Evolutionary conservation across 2,329 filamentous ascomycete species (phyloP).

Genomic region (Ilyonectria destructans): DNA sequence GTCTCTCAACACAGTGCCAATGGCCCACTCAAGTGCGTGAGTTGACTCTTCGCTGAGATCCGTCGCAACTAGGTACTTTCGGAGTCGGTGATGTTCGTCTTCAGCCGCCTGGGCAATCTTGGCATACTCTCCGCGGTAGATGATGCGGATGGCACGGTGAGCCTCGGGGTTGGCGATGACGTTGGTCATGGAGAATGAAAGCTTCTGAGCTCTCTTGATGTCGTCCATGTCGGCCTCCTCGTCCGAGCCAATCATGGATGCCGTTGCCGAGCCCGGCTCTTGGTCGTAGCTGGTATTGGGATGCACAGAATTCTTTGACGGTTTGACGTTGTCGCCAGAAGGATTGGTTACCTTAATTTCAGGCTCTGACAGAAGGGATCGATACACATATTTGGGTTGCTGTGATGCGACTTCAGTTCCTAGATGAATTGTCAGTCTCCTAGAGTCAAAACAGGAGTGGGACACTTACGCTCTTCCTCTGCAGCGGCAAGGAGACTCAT

Average conservation of each 20-base stretch:
- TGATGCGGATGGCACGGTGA: constrained; percentile 88
- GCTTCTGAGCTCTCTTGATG: constrained; percentile 88
- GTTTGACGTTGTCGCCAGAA: constrained; percentile 72
- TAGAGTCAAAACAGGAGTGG: neutral
- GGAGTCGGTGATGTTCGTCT: constrained; percentile 82
- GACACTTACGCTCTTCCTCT: constrained; percentile 82
- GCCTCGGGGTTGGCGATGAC: constrained; percentile 83
- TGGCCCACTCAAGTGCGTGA: constrained; percentile 97
- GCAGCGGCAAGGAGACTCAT: constrained; percentile 80
- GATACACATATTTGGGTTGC: constrained; percentile 69
- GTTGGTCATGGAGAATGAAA: constrained; percentile 85
- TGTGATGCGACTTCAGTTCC: constrained; percentile 69
- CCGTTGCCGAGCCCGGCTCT: constrained; percentile 69
- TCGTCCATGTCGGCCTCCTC: constrained; percentile 88
- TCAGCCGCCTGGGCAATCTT: constrained; percentile 84
- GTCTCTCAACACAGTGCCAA: constrained; percentile 93
- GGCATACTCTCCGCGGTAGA: constrained; percentile 89
- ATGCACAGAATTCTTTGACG: constrained; percentile 76
- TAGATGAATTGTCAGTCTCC: constrained; percentile 43
- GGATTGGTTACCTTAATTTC: constrained; percentile 77
- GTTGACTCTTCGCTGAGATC: constrained; percentile 95
- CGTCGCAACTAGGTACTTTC: constrained; percentile 96
- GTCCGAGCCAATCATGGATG: constrained; percentile 82
- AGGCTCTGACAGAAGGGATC: constrained; percentile 77
- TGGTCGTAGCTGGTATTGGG: constrained; percentile 89